Conservation (phyloP, 139 green algal species). For the Gonium pectorale region DNA sequence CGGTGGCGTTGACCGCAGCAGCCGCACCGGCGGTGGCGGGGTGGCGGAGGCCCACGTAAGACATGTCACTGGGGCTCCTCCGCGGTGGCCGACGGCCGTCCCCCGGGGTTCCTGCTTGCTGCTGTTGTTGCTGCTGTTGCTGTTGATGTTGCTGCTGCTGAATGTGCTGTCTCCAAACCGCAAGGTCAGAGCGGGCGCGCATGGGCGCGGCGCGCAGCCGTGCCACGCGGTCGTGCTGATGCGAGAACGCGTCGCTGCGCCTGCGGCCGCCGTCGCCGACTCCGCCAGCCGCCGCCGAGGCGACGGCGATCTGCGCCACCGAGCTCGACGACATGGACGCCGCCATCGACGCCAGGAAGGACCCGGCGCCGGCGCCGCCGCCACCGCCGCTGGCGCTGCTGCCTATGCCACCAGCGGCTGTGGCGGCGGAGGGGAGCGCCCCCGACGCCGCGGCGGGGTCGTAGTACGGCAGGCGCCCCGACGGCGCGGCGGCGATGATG, state of each 20-base stretch:
- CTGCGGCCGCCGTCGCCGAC: too few relatives aligned
- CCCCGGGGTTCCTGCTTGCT: too few relatives aligned
- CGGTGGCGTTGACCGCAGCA: too few relatives aligned
- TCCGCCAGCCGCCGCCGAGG: neutral
- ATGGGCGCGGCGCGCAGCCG: neutral
- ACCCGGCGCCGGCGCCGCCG: neutral
- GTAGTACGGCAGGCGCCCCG: too few relatives aligned
- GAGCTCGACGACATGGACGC: neutral
- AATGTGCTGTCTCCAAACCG: neutral
- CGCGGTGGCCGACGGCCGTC: neutral
- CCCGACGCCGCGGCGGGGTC: neutral
- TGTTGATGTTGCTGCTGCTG: neutral
- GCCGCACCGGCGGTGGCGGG: too few relatives aligned
- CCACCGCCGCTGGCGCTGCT: too few relatives aligned
- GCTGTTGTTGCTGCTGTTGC: neutral
- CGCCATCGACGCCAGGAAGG: constrained; percentile 23
- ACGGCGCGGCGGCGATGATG: too few relatives aligned
- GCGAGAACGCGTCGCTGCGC: neutral
- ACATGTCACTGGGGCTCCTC: constrained; percentile 37
- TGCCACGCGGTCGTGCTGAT: neutral
- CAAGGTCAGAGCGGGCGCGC: constrained; percentile 17
- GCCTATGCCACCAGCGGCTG: too few relatives aligned
- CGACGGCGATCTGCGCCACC: neutral
- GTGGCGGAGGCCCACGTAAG: neutral
- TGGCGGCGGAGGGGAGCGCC: neutral